Evolutionary conservation across 2,329 filamentous ascomycete species (phyloP).

Genomic region (Penicillium sclerotigenum): DNA sequence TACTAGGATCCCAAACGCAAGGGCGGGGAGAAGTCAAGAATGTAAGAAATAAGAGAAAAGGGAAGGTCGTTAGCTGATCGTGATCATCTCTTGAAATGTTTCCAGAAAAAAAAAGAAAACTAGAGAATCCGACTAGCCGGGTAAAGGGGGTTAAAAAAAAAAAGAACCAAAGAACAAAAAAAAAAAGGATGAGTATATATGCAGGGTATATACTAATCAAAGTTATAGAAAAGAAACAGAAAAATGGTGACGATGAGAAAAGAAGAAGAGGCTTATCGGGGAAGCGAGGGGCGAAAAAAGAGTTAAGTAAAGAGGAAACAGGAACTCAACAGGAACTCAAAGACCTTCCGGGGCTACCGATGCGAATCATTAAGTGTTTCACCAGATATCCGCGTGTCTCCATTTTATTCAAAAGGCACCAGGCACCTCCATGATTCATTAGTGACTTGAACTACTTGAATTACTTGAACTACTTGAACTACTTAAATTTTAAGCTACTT

Average conservation of each 20-base stretch:
- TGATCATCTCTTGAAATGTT: slow-evolving; percentile 15
- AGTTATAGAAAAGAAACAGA: slow-evolving; percentile 6
- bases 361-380: slow-evolving; percentile 26
- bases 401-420: slow-evolving; percentile 21
- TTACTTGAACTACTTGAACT: no score
- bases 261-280: slow-evolving; percentile 31
- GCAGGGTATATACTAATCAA: background rate
- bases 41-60: slow-evolving; percentile 11
- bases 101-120: slow-evolving; percentile 6
- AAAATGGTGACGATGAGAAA: slow-evolving; percentile 29
- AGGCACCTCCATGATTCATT: slow-evolving; percentile 25
- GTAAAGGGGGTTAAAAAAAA: no score
- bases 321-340: slow-evolving; percentile 14
- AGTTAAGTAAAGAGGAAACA: background rate
- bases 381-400: slow-evolving; percentile 18
- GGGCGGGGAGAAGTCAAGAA: slow-evolving; percentile 14
- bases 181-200: background rate
- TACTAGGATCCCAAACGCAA: slow-evolving; percentile 14
- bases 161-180: background rate
- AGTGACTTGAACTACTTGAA: slow-evolving; percentile 5
- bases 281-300: slow-evolving; percentile 25
- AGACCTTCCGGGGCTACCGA: slow-evolving; percentile 25
- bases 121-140: slow-evolving; percentile 10
- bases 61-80: slow-evolving; percentile 20
- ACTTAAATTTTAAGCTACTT: no score